Evolutionary conservation across 129 eudicot species (phyloP).

Genomic region (Sambucus nigra): DNA sequence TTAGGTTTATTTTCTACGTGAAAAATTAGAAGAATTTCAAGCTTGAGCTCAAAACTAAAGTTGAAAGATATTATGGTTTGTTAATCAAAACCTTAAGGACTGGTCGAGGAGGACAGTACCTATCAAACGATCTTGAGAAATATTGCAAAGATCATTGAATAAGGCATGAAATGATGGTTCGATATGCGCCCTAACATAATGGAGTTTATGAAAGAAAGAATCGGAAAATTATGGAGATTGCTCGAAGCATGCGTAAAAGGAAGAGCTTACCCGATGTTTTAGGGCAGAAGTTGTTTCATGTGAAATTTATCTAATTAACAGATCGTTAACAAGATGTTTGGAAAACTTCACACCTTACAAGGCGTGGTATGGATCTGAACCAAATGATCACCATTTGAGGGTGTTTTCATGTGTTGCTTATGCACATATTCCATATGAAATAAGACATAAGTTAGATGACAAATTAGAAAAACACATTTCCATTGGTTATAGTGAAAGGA

Average conservation of each 20-base stretch:
- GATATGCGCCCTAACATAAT: background rate
- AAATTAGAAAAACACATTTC: background rate
- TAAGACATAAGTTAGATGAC: background rate
- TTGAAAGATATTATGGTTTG: background rate
- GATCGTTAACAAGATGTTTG: too few species aligned
- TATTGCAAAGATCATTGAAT: constrained; percentile 1
- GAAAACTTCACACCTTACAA: background rate
- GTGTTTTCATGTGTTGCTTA: background rate
- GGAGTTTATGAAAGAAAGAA: too few species aligned
- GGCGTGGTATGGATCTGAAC: background rate
- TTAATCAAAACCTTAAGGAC: background rate
- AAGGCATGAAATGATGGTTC: background rate
- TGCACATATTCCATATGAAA: background rate
- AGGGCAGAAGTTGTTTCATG: background rate
- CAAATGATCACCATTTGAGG: background rate
- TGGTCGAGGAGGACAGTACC: background rate
- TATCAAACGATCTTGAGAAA: background rate
- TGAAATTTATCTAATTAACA: too few species aligned
- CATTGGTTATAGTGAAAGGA: too few species aligned
- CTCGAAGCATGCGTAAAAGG: background rate
- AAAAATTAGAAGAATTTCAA: background rate
- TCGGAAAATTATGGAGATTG: too few species aligned
- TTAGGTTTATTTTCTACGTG: constrained; percentile 11
- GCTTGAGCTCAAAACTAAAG: constrained; percentile 1
- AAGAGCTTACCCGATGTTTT: background rate